Evolutionary conservation across 2,329 filamentous ascomycete genomes (phyloP).

Genomic region (Colletotrichum graminicola): DNA sequence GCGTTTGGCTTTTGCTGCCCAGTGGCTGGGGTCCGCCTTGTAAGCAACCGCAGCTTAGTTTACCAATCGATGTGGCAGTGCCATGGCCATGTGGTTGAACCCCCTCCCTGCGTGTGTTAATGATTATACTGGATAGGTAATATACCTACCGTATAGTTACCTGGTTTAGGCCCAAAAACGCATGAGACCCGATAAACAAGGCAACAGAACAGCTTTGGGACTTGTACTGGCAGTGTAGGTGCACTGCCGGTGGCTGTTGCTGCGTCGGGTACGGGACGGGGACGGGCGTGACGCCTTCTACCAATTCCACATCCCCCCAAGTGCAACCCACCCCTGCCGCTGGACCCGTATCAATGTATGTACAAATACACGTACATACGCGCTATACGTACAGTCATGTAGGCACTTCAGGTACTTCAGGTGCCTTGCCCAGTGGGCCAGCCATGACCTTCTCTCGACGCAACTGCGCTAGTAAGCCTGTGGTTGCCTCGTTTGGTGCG

Average conservation of each 20-base stretch:
- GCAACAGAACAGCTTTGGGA: neutral
- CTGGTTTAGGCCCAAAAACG: too few species aligned
- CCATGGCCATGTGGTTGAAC: slow-evolving; percentile 12
- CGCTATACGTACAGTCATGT: too few species aligned
- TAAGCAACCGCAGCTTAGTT: too few species aligned
- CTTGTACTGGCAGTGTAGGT: too few species aligned
- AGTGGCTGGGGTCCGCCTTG: too few species aligned
- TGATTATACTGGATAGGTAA: neutral
- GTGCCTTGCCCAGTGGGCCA: neutral
- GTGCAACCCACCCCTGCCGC: neutral
- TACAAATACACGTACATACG: too few species aligned
- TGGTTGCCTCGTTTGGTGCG: slow-evolving; percentile 13
- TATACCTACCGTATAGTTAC: too few species aligned
- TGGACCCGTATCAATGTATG: neutral
- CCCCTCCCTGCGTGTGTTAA: neutral
- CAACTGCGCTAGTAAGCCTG: slow-evolving; percentile 19
- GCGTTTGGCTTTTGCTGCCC: too few species aligned
- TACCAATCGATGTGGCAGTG: neutral
- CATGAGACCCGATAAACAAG: neutral
- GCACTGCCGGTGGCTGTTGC: neutral
- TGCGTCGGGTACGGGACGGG: neutral
- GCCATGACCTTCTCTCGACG: neutral
- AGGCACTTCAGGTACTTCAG: neutral
- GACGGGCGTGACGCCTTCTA: neutral
- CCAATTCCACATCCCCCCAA: neutral